These are phyloP conservation scores for Leccinellum rugosiceps DNA, from an alignment of 768 basidiomycete genomes.

Conservation along the genomic window DNA sequence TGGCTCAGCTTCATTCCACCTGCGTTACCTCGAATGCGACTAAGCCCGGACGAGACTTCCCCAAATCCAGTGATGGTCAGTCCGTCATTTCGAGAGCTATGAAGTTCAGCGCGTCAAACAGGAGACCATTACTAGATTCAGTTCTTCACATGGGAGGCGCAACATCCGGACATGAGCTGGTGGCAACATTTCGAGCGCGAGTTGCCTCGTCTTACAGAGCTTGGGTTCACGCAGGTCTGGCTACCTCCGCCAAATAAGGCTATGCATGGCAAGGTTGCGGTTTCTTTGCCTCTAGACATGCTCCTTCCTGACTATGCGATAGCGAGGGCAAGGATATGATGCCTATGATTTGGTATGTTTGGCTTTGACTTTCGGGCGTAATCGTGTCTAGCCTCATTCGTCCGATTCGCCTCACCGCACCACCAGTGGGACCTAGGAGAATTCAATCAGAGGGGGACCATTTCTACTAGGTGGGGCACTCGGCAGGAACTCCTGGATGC, in stretches of 20 bases:
- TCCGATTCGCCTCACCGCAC: background rate
- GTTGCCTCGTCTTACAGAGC: conserved; percentile 55
- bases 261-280: conserved; percentile 46
- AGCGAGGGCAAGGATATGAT: conserved; percentile 80
- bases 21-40: conserved; percentile 57
- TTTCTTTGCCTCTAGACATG: background rate
- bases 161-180: conserved; percentile 62
- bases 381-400: background rate
- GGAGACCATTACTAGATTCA: conserved; percentile 49
- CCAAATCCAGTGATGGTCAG: conserved; percentile 70
- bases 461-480: conserved; percentile 83
- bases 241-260: conserved; percentile 83
- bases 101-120: background rate
- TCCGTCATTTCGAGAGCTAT: background rate
- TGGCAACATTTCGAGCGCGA: conserved; percentile 74
- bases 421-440: conserved; percentile 84
- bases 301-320: conserved; percentile 5
- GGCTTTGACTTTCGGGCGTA: background rate
- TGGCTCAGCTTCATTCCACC: conserved; percentile 28
- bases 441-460: conserved; percentile 70
- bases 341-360: conserved; percentile 76
- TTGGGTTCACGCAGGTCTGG: conserved; percentile 83
- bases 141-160: conserved; percentile 82
- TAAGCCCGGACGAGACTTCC: conserved; percentile 46
- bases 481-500: conserved; percentile 74